Percentiles rank a stretch among this genome's conserved stretches.
Evolutionary conservation across 768 basidiomycete genomes (phyloP).

Genomic region (Cystobasidium tubakii): DNA sequence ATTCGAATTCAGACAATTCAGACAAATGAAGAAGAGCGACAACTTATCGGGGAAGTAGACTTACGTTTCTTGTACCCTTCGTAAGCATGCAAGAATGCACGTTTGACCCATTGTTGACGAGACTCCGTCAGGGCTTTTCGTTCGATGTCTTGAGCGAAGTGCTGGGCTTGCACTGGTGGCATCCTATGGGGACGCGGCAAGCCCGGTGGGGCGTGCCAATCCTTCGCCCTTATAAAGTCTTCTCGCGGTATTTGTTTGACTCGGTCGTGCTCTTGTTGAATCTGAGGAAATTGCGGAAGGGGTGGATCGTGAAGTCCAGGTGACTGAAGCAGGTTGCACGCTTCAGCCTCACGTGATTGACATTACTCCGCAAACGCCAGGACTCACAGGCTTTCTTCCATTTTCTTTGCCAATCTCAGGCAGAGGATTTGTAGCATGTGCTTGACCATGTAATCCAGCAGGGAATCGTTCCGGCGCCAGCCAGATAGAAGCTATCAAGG

Average conservation of each 20-base stretch:
- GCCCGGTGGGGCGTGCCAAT: neutral
- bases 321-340: neutral
- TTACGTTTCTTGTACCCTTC: slow-evolving; percentile 41
- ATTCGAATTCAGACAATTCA: neutral
- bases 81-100: slow-evolving; percentile 43
- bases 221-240: neutral
- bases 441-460: slow-evolving; percentile 4
- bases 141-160: neutral
- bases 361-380: too few relatives aligned
- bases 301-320: slow-evolving; percentile 37
- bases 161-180: slow-evolving; percentile 18
- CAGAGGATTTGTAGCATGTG: neutral
- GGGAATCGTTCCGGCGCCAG: slow-evolving; percentile 22
- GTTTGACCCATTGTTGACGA: slow-evolving; percentile 42
- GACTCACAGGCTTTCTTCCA: slow-evolving; percentile 4
- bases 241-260: slow-evolving; percentile 8
- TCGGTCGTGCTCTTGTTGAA: neutral
- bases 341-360: too few relatives aligned
- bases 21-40: too few relatives aligned
- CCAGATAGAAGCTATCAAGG: slow-evolving; percentile 26
- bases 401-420: slow-evolving; percentile 18
- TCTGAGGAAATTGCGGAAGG: slow-evolving; percentile 9
- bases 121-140: slow-evolving; percentile 21
- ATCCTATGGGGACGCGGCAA: neutral
- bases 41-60: too few relatives aligned